Evolutionary conservation across 768 basidiomycete species (phyloP).

Genomic region (Leccinum rimulosum): DNA sequence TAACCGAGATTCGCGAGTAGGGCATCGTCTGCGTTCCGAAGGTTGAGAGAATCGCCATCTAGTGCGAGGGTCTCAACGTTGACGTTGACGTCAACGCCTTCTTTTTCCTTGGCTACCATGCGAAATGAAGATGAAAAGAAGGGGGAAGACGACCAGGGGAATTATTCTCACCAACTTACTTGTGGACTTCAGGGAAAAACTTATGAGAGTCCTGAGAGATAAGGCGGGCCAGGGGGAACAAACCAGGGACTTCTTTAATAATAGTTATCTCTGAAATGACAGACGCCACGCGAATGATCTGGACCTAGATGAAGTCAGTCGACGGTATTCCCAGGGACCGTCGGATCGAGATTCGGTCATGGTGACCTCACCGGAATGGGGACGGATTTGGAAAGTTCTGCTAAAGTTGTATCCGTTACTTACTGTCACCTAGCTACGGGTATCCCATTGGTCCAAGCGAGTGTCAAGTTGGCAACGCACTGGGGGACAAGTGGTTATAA

Average conservation of each 20-base stretch:
- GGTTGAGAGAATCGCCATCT: slow-evolving; percentile 14
- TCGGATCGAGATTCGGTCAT: not conserved
- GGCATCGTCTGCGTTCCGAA: slow-evolving; percentile 49
- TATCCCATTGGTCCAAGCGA: too few relatives aligned
- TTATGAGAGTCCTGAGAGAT: not conserved
- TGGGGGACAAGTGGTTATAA: too few relatives aligned
- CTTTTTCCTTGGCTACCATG: slow-evolving; percentile 24
- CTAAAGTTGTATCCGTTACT: too few relatives aligned
- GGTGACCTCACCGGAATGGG: not conserved
- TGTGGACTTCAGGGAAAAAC: not conserved
- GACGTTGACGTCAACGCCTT: slow-evolving; percentile 5
- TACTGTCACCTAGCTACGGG: too few relatives aligned
- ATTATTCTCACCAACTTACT: not conserved
- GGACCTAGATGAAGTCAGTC: not conserved
- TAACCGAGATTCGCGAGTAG: slow-evolving; percentile 67
- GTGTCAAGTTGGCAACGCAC: not conserved
- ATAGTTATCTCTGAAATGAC: not conserved
- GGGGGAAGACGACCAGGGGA: not conserved
- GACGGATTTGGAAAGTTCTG: not conserved
- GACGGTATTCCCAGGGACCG: too few relatives aligned
- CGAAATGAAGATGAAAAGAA: not conserved
- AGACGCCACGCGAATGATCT: not conserved
- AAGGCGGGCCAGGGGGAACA: not conserved
- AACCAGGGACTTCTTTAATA: not conserved
- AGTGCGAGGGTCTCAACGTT: slow-evolving; percentile 11